Evolutionary conservation across 768 basidiomycete genomes (phyloP), one percentile per base, ranked within the genome.

Genomic region (Roridomyces roridus): DNA sequence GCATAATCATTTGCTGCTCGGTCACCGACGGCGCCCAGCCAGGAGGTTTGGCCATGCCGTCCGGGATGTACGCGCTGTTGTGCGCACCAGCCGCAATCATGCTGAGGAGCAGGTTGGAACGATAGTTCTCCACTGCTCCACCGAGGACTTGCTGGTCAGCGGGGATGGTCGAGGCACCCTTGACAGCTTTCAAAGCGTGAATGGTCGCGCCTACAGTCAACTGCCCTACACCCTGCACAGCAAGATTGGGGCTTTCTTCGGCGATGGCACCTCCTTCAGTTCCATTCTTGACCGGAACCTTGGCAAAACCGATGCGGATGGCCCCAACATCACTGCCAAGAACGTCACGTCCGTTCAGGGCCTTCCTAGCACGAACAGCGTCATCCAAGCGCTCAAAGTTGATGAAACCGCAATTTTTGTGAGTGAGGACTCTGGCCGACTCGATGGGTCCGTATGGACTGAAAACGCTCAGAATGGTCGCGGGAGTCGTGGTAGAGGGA

Each of bases 381-480:
- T 98, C 96, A 68, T 98, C 97, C 24, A 98, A 81, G 52, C 94
- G 88, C 73, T 99, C 96, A 71, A 98, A 98, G 71, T 99, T 98
- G 77, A 98, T 90, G 74, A 91, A 92, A 57, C 94, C 93, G 72
- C 97, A 97, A 64, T 96, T 96, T 79, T 98, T 98, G 78, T 97
- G 94, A 4, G 94, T 96, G 65, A 99, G 78, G 14, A 98, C 95
- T 57, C 97, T 80, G 9, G 96, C 97, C 46, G 92, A 96, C 75
- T 99, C 97, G 61, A 99, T 98, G 4, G 96, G 93, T 0, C 97
- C 97, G 67, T 94, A 99, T 18, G 96, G 94, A 65, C 94, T 94
- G 70, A 99, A 99, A 37, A 99, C 92, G 65, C 94, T 95, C 47
- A 98, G 74, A 62, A 99, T 91, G 2, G 94, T 96, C 3, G 92